Base-by-base conservation (phyloP, 768 basidiomycete genomes). In the Brasilioporus rufonigricans region DNA sequence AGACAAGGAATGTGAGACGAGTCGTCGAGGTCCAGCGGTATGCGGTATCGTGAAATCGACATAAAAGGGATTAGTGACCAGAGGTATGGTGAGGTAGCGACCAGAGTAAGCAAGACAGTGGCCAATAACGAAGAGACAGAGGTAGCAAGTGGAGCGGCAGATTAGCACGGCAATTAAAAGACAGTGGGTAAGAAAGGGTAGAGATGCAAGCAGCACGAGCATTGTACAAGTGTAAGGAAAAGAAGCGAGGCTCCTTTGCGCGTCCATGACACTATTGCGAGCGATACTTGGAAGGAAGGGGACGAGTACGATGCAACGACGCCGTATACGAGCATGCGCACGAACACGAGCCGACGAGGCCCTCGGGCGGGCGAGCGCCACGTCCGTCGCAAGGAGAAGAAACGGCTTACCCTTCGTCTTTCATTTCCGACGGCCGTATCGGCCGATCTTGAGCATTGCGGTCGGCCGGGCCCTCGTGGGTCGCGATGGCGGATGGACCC, bases 391-490 rank as follows among this genome's bases (percentile, higher is more conserved):
- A 58, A 59, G 63, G 27, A 48, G 52, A 55, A 46, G 55, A 59
- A 24, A 59, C 52, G 55, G 77, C 89, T 86, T 79, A 91, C 89
- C 89, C 89, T 77, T 84, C 84, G 67, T 91, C 89, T 56, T 86
- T 85, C 85, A 86, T 87, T 68, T 90, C 87, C 19, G 82, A 82
- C 10, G 84, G 84, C 59, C 85, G 80, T 63, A 85, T 77, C 18
- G 81, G 77, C 65, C 80, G 79, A 14, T 82, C 75, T 44, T 73
- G 75, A 50, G 77, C 73, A 31, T 51, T 61, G 35, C 62, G 66
- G 48, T 70, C 65, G 19, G 69, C 57, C 14, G 69, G 48, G n/a
- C 67, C 64, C 39, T 73, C 70, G 48, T 73, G 75, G 12, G 76
- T 74, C 24, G 71, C 65, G 12, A 74, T 74, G 1, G 66, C 68